These are phyloP conservation scores for Coleophoma eucalyptorum DNA, from an alignment of 2,329 filamentous ascomycete genomes.

Conservation along the genomic window DNA sequence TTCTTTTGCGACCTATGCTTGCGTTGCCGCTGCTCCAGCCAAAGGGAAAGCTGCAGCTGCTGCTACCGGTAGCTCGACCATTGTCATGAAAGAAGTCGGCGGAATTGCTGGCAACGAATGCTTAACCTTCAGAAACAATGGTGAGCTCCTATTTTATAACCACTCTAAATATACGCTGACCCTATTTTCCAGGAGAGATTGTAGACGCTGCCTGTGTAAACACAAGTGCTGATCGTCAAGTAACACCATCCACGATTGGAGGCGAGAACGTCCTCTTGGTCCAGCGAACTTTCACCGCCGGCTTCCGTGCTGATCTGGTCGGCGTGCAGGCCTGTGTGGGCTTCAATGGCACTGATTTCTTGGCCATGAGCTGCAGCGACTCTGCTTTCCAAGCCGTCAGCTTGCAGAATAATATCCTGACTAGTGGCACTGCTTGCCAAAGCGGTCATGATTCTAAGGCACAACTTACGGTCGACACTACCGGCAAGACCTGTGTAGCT, in stretches of 20 bases:
- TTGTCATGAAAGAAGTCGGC: slow-evolving; percentile 34
- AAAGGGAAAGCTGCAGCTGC: not conserved
- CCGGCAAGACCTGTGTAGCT: slow-evolving; percentile 25
- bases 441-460: slow-evolving; percentile 30
- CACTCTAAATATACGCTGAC: not conserved
- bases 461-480: slow-evolving; percentile 24
- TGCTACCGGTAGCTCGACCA: slow-evolving; percentile 15
- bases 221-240: slow-evolving; percentile 33
- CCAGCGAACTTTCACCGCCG: slow-evolving; percentile 32
- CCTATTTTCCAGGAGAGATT: slow-evolving; percentile 29
- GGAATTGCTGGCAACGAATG: slow-evolving; percentile 27
- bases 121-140: slow-evolving; percentile 39
- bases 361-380: slow-evolving; percentile 30
- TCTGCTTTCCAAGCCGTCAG: slow-evolving; percentile 20
- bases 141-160: slow-evolving; percentile 12
- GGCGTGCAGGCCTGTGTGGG: slow-evolving; percentile 33
- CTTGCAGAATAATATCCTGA: slow-evolving; percentile 24
- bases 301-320: slow-evolving; percentile 34
- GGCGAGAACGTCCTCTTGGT: slow-evolving; percentile 30
- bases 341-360: slow-evolving; percentile 35
- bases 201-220: slow-evolving; percentile 35
- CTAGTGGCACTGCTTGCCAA: slow-evolving; percentile 29
- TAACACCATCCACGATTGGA: slow-evolving; percentile 30
- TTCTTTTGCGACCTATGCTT: not conserved
- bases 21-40: not conserved